Evolutionary conservation across 805 yeast genomes (phyloP).

Genomic region (Yamadazyma laniorum): DNA sequence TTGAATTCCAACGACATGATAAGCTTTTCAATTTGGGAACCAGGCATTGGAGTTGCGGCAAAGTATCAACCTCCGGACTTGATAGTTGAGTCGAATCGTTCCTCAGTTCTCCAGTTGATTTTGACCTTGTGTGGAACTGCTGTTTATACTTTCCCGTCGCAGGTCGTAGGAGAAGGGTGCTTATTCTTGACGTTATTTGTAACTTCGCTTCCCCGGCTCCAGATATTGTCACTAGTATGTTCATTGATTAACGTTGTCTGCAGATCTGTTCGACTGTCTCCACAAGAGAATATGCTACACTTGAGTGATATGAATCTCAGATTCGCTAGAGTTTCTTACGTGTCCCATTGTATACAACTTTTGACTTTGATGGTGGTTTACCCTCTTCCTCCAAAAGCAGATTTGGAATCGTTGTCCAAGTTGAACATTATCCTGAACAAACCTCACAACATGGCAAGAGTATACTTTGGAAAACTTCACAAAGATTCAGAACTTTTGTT

Average conservation of each 20-base stretch:
- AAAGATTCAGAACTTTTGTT: slow-evolving; percentile 55
- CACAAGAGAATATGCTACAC: slow-evolving; percentile 46
- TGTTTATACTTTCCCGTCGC: slow-evolving; percentile 48
- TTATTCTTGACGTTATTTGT: slow-evolving; percentile 58
- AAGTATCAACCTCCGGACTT: slow-evolving; percentile 25
- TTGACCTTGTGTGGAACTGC: slow-evolving; percentile 60
- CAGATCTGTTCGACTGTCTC: slow-evolving; percentile 42
- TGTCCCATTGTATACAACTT: slow-evolving; percentile 59
- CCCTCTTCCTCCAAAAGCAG: slow-evolving; percentile 48
- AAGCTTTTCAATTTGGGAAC: slow-evolving; percentile 60
- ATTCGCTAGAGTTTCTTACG: slow-evolving; percentile 44
- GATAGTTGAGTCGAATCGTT: slow-evolving; percentile 57
- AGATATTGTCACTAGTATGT: slow-evolving; percentile 53
- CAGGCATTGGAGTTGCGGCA: slow-evolving; percentile 62
- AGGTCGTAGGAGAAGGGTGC: slow-evolving; percentile 52
- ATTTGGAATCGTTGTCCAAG: neutral
- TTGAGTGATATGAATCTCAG: slow-evolving; percentile 22
- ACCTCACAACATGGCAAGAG: slow-evolving; percentile 49
- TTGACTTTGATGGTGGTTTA: slow-evolving; percentile 60
- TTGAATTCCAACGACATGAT: slow-evolving; percentile 2
- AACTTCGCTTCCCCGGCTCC: slow-evolving; percentile 47
- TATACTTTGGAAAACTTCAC: slow-evolving; percentile 50
- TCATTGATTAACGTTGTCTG: slow-evolving; percentile 67
- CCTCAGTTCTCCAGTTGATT: slow-evolving; percentile 64
- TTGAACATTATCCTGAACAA: slow-evolving; percentile 18